Conservation (phyloP, 2,329 filamentous ascomycete genomes). For the Raffaelea ambrosiae region DNA sequence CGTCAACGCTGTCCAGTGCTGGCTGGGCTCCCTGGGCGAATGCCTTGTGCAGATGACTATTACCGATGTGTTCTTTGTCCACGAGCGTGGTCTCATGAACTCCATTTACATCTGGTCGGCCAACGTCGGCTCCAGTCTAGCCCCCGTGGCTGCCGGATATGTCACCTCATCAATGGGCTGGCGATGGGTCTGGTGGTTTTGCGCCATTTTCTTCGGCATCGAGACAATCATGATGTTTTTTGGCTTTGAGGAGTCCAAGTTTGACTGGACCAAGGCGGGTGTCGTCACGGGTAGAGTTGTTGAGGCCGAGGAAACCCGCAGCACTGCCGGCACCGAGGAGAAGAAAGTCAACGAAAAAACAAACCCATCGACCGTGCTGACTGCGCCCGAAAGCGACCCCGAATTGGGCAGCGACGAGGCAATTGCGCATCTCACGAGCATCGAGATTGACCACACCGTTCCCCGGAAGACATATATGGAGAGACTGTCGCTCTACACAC, state of each 20-base stretch:
- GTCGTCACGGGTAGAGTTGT: not conserved
- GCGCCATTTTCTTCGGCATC: conserved; percentile 17
- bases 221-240: conserved; percentile 7
- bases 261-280: conserved; percentile 3
- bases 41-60: conserved; percentile 40
- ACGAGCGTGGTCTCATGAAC: conserved; percentile 45
- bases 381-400: not conserved
- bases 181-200: conserved; percentile 32
- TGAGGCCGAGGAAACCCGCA: not conserved
- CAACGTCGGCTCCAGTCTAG: conserved; percentile 27
- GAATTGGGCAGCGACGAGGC: not conserved
- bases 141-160: conserved; percentile 40
- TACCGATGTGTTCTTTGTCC: conserved; percentile 47
- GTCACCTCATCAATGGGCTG: conserved; percentile 39
- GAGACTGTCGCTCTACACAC: not conserved
- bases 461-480: conserved; percentile 6
- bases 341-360: not conserved
- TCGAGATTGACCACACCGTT: conserved; percentile 1
- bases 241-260: conserved; percentile 11
- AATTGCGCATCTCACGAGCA: not conserved
- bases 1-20: conserved; percentile 21
- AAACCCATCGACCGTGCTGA: not conserved
- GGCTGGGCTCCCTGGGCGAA: conserved; percentile 35
- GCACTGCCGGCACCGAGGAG: not conserved
- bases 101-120: conserved; percentile 32